Percentiles rank a stretch among this genome's conserved stretches.
Evolutionary conservation across 805 yeast genomes (phyloP).

Genomic region (Debaryomyces maramus): DNA sequence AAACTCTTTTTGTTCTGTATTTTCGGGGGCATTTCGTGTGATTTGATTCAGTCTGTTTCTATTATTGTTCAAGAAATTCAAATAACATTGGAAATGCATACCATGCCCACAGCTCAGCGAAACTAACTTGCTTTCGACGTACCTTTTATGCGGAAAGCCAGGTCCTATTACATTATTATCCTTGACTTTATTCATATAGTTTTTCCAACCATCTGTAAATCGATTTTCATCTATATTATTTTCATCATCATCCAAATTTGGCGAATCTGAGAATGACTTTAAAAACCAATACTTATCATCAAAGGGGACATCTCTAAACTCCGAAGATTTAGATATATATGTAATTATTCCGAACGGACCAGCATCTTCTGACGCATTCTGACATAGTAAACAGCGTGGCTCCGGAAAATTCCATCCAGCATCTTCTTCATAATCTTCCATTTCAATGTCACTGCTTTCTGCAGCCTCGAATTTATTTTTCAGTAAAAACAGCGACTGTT

Average conservation of each 20-base stretch:
- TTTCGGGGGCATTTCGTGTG: conserved; percentile 80
- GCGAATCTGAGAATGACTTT: conserved; percentile 56
- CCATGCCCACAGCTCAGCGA: conserved; percentile 91
- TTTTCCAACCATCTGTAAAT: conserved; percentile 34
- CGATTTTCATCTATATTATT: conserved; percentile 14
- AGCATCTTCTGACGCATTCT: conserved; percentile 64
- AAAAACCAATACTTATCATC: conserved; percentile 63
- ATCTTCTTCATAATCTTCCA: conserved; percentile 32
- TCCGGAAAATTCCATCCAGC: conserved; percentile 67
- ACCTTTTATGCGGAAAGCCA: conserved; percentile 54
- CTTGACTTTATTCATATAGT: conserved; percentile 36
- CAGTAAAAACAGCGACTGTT: conserved; percentile 73
- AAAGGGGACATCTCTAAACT: conserved; percentile 64
- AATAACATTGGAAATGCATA: conserved; percentile 79
- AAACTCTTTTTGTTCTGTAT: conserved; percentile 67
- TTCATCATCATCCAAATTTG: conserved; percentile 40
- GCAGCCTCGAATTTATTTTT: conserved; percentile 35
- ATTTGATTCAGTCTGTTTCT: conserved; percentile 64
- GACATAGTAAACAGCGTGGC: conserved; percentile 77
- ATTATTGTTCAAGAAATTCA: conserved; percentile 59
- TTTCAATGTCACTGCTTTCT: conserved; percentile 43
- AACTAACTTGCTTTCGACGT: conserved; percentile 46
- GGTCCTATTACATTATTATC: conserved; percentile 60
- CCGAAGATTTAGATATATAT: conserved; percentile 57
- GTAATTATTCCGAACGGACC: conserved; percentile 78